phyloP scores from a whole-genome alignment of 345 rosid species.

The Lagerstroemia speciosa region DNA sequence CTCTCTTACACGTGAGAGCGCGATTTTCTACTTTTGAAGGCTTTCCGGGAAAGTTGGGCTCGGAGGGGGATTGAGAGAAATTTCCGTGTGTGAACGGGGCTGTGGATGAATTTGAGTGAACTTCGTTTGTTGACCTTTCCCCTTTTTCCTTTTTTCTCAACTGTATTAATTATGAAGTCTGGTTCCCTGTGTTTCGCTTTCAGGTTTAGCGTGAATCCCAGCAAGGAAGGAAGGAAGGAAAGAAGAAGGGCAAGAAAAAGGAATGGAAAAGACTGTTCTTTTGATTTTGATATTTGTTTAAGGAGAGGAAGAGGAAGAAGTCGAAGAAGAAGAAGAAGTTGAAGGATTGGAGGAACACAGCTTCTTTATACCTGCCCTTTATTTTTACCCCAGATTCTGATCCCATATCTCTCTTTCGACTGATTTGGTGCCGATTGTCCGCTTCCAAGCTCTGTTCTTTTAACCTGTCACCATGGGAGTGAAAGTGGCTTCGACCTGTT shows the following conservation, averaged over 20 bases:
- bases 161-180: neutral
- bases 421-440: neutral
- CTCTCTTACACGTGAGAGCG: neutral
- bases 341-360: neutral
- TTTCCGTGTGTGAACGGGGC: neutral
- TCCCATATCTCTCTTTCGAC: neutral
- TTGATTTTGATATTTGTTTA: neutral
- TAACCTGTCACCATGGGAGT: conserved; percentile 35
- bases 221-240: neutral
- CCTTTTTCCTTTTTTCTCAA: neutral
- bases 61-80: neutral
- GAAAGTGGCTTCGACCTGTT: conserved; percentile 44
- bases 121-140: neutral
- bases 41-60: neutral
- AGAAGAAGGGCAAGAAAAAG: neutral
- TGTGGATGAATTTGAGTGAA: neutral
- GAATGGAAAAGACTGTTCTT: neutral
- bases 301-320: too few species aligned
- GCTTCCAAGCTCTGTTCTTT: neutral
- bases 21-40: neutral
- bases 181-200: neutral
- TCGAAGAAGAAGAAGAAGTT: too few species aligned
- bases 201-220: neutral
- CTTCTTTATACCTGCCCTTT: neutral
- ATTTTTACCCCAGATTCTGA: neutral